Conservation (phyloP, 2,329 filamentous ascomycete species). For the Phaeosphaeria sp. region DNA sequence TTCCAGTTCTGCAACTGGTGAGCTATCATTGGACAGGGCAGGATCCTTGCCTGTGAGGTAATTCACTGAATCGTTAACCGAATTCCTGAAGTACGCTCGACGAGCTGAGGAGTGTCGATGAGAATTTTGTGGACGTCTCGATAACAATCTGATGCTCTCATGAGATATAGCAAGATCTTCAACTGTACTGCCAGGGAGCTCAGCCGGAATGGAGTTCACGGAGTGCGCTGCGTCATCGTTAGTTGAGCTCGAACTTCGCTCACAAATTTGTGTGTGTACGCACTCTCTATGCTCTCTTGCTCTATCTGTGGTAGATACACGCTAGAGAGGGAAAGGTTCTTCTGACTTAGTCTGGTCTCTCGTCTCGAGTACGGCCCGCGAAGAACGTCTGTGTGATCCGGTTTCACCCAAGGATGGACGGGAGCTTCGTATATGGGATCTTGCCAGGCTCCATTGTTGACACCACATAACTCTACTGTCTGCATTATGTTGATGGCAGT, state of each 20-base stretch:
- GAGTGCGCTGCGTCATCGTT: constrained; percentile 15
- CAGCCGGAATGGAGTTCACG: constrained; percentile 23
- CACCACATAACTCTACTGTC: constrained; percentile 26
- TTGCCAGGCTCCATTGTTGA: constrained; percentile 11
- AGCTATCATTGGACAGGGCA: not conserved
- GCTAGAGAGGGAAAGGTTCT: constrained; percentile 29
- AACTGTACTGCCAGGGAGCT: constrained; percentile 35
- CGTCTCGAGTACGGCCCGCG: constrained; percentile 34
- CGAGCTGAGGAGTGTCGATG: not conserved
- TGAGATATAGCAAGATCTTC: not conserved
- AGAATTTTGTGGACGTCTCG: not conserved
- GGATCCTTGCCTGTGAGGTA: not conserved
- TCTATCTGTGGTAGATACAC: constrained; percentile 24
- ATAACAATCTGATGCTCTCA: not conserved
- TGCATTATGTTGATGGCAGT: constrained; percentile 38
- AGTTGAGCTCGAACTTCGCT: constrained; percentile 1
- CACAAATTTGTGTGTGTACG: not conserved
- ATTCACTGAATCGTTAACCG: not conserved
- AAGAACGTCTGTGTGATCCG: constrained; percentile 14
- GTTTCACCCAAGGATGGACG: constrained; percentile 25
- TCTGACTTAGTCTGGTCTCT: constrained; percentile 24
- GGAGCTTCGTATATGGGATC: constrained; percentile 30
- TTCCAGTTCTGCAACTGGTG: not conserved
- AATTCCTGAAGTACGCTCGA: not conserved
- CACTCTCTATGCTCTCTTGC: constrained; percentile 21